Conservation (phyloP, 2,329 filamentous ascomycete species). For the Aphanoascus verrucosus region DNA sequence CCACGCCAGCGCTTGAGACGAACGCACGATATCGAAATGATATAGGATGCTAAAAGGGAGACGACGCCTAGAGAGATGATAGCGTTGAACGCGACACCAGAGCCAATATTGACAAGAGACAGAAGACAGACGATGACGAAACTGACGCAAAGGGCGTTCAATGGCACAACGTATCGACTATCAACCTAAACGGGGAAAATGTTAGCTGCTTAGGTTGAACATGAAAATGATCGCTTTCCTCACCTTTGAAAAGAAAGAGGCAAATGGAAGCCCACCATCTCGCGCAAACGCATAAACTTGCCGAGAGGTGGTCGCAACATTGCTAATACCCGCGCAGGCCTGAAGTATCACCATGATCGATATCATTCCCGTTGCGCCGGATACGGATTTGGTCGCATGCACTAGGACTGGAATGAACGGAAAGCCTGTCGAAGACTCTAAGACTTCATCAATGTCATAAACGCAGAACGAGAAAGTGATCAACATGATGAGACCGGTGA, state of each 20-base stretch:
- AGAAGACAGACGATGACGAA: slow-evolving; percentile 28
- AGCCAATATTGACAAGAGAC: slow-evolving; percentile 43
- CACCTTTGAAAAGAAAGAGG: slow-evolving; percentile 18
- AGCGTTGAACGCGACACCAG: slow-evolving; percentile 33
- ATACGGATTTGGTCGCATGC: slow-evolving; percentile 35
- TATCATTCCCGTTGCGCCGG: slow-evolving; percentile 24
- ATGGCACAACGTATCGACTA: slow-evolving; percentile 18
- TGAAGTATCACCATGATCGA: slow-evolving; percentile 25
- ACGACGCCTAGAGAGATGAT: slow-evolving; percentile 32
- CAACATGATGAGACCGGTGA: slow-evolving; percentile 29
- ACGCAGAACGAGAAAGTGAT: slow-evolving; percentile 28
- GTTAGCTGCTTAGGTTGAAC: not conserved
- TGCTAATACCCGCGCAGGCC: slow-evolving; percentile 23
- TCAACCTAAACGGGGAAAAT: slow-evolving; percentile 4
- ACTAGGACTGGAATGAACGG: slow-evolving; percentile 36
- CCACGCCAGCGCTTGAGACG: slow-evolving; percentile 34
- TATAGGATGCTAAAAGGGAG: slow-evolving; percentile 33
- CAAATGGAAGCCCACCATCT: slow-evolving; percentile 27
- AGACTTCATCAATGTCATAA: slow-evolving; percentile 25
- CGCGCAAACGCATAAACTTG: slow-evolving; percentile 29
- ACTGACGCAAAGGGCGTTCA: slow-evolving; percentile 22
- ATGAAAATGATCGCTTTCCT: not conserved
- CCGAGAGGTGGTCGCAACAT: slow-evolving; percentile 27
- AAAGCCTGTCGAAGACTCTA: slow-evolving; percentile 27
- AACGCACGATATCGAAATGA: slow-evolving; percentile 39